Evolutionary conservation across 495 filamentous ascomycete genomes (phyloP), one percentile per base, ranked within the genome.

Genomic region (Bombardia bombarda): DNA sequence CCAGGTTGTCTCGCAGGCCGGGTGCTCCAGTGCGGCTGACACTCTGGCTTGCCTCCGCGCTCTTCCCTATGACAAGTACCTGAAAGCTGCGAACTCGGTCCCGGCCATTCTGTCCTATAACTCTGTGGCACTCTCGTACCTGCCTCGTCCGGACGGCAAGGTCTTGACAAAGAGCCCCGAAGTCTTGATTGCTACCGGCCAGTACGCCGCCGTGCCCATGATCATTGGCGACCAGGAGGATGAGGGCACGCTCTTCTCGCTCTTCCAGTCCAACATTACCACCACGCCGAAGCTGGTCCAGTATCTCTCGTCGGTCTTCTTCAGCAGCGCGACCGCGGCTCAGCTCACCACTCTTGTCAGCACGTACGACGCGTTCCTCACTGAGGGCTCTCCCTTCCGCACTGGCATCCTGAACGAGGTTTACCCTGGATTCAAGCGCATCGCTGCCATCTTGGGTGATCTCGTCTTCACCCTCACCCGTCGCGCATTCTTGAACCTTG

Each of bases 401-500:
- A 85, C 80, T 0, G 71, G 80, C 12, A 43, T 67, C 7, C 30
- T 74, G 3, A 82, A 87, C 59, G 77, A 79, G 48, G 63, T 74
- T 54, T 87, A 86, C 49, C 82, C 84, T 0, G 72, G 83, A 52
- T 87, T 78, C 69, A 90, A 89, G 58, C 80, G 83, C 3, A 65
- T 87, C 0, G 79, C 84, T 1, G 83, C 84, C n/a, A 79, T 88
- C 35, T 67, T 87, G 0, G 84, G 84, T 20, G 83, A 88, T 47
- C 52, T 80, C 1, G 72, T 73, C 18, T 86, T 84, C 51, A 86
- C 77, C 1, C 63, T 85, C 1, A 76, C 73, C 1, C 74, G 83
- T 1, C 73, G 83, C 9, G 41, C 62, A 1, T 77, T 81, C 55
- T 68, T 87, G 25, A 53, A 68, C 7, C 25, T 38, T 1, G 53